phyloP scores from a whole-genome alignment of 2,329 filamentous ascomycete genomes.

The Neonectria sp. region DNA sequence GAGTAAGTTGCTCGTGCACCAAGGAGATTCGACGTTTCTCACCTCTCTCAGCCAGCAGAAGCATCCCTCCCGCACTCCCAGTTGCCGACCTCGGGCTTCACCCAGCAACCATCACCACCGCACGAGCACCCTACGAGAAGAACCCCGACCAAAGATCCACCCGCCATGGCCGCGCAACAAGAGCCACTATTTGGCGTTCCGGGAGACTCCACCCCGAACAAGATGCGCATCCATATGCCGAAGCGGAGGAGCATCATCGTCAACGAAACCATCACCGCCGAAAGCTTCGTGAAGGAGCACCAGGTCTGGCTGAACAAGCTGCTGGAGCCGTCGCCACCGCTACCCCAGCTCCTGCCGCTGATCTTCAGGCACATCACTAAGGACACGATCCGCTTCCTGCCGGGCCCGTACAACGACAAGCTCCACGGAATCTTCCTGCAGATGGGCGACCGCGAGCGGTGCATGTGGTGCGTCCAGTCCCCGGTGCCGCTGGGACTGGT shows the following conservation, averaged over 20 bases:
- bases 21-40: background rate
- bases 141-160: background rate
- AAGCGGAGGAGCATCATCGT: background rate
- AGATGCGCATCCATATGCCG: background rate
- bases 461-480: conserved; percentile 10
- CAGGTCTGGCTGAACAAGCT: conserved; percentile 17
- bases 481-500: background rate
- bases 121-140: background rate
- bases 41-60: background rate
- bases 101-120: background rate
- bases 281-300: conserved; percentile 12
- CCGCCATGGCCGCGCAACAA: background rate
- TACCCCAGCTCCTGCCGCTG: background rate
- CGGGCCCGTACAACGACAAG: conserved; percentile 4
- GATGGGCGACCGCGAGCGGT: conserved; percentile 10
- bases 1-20: background rate
- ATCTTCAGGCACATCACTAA: conserved; percentile 12
- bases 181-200: too few species aligned
- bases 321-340: background rate
- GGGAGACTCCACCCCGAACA: background rate
- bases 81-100: background rate
- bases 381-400: conserved; percentile 19
- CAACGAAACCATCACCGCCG: conserved; percentile 12
- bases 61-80: background rate
- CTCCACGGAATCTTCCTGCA: conserved; percentile 16